Base-by-base conservation (phyloP, 129 eudicot genomes). In the Chrysanthemum makinoi region DNA sequence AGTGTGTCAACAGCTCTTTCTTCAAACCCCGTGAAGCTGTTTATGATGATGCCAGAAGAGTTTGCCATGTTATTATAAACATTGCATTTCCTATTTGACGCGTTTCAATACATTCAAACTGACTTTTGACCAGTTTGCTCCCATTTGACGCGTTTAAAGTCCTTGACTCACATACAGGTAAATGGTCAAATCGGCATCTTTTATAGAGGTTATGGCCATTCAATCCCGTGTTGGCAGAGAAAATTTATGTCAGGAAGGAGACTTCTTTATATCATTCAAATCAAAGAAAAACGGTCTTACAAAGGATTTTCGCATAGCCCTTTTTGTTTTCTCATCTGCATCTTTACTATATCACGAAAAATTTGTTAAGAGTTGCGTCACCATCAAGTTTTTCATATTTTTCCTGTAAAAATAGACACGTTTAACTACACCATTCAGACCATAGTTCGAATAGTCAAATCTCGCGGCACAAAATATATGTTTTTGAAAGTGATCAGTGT, bases 331-430 rank as follows among this genome's bases (percentile, higher is more conserved):
- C 67, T 95, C 99, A n/a, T 95, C 99, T 24, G 97, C 94, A 83
- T 86, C 96, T 69, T 44, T 30, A 69, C 90, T 20, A 95, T 95
- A 64, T 90, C 91, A 39, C 88, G 79, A 95, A 95, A 68, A 90
- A 90, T 60, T 95, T 95, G 89, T 95, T 95, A 51, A 95, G 67
- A 59, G 99, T 97, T 26, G 96, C 99, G 86, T 95, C 99, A 3
- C 99, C 99, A 73, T 95, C 99, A 1, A 95, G 80, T 79, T 95
- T 95, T 83, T 95, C 99, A 16, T 95, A 97, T 80, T 95, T 95
- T 72, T 95, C 99, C 99, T 95, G 88, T 53, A 71, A 64, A 26
- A 20, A 33, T 12, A 28, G 22, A 16, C 56, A 52, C 18, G 14
- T 14, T 64, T 69, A 51, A 13, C 80, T 22, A 65, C 10, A 49